These are phyloP conservation scores for Parathielavia appendiculata DNA, from an alignment of 495 filamentous ascomycete genomes.

Conservation along the genomic window DNA sequence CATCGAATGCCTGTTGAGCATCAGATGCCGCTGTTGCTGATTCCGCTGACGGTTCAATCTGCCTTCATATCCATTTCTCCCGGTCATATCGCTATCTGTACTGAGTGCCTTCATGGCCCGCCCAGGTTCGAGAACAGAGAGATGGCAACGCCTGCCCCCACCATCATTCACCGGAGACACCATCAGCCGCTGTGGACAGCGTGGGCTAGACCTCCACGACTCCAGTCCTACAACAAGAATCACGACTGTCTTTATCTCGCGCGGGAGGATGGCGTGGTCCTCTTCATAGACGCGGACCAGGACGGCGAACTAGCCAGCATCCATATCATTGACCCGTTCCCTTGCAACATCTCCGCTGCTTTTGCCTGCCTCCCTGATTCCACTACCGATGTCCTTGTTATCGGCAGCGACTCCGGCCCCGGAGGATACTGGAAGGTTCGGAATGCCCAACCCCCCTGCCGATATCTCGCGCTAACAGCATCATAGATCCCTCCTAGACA, in stretches of 20 bases:
- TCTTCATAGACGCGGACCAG: slow-evolving; percentile 59
- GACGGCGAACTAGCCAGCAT: slow-evolving; percentile 44
- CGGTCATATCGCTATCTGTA: slow-evolving; percentile 55
- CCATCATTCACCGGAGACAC: slow-evolving; percentile 37
- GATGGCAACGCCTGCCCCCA: slow-evolving; percentile 27
- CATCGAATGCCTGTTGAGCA: slow-evolving; percentile 55
- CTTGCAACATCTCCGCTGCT: slow-evolving; percentile 58
- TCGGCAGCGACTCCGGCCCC: slow-evolving; percentile 74
- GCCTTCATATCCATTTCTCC: slow-evolving; percentile 62
- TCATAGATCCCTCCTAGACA: slow-evolving; percentile 38
- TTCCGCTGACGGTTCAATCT: slow-evolving; percentile 59
- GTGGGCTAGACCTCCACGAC: slow-evolving; percentile 69
- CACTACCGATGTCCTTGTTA: slow-evolving; percentile 69
- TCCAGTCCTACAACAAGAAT: slow-evolving; percentile 50
- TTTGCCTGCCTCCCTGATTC: slow-evolving; percentile 53
- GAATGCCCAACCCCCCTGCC: neutral
- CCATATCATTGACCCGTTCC: slow-evolving; percentile 53
- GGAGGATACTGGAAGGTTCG: slow-evolving; percentile 71
- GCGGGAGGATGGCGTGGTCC: slow-evolving; percentile 72
- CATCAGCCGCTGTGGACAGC: slow-evolving; percentile 48
- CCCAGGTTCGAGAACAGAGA: slow-evolving; percentile 40
- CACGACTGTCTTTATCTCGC: slow-evolving; percentile 73
- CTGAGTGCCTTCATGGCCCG: slow-evolving; percentile 49
- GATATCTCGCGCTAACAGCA: slow-evolving; percentile 18
- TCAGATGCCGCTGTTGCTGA: slow-evolving; percentile 59